phyloP scores from a whole-genome alignment of 2,329 filamentous ascomycete species.

The Epichloe glyceriae region DNA sequence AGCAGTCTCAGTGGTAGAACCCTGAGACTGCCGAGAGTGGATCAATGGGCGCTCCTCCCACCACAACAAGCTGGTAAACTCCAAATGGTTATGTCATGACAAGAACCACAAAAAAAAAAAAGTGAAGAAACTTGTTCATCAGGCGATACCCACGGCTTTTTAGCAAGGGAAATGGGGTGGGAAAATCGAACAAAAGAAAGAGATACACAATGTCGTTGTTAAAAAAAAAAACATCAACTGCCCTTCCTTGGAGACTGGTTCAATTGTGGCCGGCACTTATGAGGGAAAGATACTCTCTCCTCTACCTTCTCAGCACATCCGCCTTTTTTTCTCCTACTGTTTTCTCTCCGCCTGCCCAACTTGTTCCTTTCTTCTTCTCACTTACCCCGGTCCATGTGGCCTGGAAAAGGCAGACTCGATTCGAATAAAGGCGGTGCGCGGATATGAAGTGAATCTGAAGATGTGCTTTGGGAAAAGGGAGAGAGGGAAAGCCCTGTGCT shows the following conservation, averaged over 20 bases:
- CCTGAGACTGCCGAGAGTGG: conserved; percentile 9
- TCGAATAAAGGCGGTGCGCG: background rate
- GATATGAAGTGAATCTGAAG: background rate
- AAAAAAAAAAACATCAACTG: background rate
- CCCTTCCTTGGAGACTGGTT: conserved; percentile 20
- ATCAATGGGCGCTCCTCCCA: conserved; percentile 3
- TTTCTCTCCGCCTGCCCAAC: background rate
- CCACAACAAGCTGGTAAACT: conserved; percentile 7
- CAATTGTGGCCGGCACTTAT: conserved; percentile 65
- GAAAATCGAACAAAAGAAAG: background rate
- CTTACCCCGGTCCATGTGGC: background rate
- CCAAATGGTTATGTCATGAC: conserved; percentile 1
- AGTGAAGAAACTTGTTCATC: background rate
- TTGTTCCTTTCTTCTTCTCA: conserved; percentile 9
- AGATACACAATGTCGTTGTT: conserved; percentile 5
- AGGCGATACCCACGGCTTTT: conserved; percentile 2
- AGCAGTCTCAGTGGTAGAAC: conserved; percentile 37
- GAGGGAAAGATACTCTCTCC: conserved; percentile 94
- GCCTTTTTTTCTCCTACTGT: conserved; percentile 1
- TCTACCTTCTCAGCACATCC: conserved; percentile 11
- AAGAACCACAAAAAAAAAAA: background rate
- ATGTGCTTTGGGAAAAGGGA: conserved; percentile 17
- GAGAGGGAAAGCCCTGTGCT: conserved; percentile 99
- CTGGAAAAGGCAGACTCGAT: background rate
- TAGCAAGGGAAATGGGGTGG: background rate